A percentile compares a stretch with the other conserved stretches of the same genome.
Evolutionary conservation across 75 land plant species (phyloP).

Genomic region (Adiantum capillusveneris): DNA sequence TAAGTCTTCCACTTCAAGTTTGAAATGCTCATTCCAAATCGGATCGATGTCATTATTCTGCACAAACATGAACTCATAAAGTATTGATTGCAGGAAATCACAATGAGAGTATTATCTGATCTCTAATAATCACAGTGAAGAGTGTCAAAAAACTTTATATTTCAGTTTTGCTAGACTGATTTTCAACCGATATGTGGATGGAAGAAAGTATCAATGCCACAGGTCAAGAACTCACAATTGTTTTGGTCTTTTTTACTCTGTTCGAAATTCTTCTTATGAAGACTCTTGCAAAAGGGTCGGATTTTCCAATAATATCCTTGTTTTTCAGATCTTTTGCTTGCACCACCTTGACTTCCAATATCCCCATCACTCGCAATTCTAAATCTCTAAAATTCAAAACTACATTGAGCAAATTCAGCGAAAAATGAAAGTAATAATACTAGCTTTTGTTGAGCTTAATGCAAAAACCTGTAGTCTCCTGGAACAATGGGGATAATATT

Average conservation of each 20-base stretch:
- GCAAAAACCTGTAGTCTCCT: conserved; percentile 72
- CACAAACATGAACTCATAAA: conserved; percentile 13
- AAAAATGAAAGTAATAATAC: not conserved
- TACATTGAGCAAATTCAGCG: not conserved
- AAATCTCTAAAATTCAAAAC: conserved; percentile 33
- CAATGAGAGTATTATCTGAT: not conserved
- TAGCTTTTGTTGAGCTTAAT: not conserved
- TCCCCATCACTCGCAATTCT: conserved; percentile 74
- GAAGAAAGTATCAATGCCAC: conserved; percentile 5
- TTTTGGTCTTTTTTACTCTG: conserved; percentile 77
- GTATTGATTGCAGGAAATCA: conserved; percentile 1
- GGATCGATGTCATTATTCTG: conserved; percentile 80
- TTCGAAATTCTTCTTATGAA: conserved; percentile 62
- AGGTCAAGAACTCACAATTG: conserved; percentile 59
- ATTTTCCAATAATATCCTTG: conserved; percentile 75
- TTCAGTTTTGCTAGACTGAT: no score
- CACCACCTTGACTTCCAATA: conserved; percentile 78
- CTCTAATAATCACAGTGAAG: no score
- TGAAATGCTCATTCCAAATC: conserved; percentile 91
- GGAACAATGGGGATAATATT: conserved; percentile 72
- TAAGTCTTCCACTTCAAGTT: conserved; percentile 74
- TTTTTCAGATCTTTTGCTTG: conserved; percentile 77
- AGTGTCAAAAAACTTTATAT: no score
- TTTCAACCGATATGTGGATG: no score
- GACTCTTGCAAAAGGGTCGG: conserved; percentile 82